phyloP scores from a whole-genome alignment of 2,329 filamentous ascomycete genomes.

The Neopestalotiopsis clavispora region DNA sequence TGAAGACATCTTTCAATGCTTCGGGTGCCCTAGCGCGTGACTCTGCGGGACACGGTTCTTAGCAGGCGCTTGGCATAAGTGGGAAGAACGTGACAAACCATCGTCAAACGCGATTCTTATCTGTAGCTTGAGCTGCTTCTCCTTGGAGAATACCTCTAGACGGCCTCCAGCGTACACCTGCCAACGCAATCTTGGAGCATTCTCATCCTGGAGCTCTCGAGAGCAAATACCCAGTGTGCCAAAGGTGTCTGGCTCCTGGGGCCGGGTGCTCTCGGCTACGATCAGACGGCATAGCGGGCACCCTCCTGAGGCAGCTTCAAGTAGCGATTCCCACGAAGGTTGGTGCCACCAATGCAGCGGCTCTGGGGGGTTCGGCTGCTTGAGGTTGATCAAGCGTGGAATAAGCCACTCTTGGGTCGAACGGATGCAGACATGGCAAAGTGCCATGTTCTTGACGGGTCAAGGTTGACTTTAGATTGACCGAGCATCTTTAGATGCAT shows the following conservation, averaged over 20 bases:
- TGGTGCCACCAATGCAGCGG: slow-evolving; percentile 4
- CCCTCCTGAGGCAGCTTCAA: background rate
- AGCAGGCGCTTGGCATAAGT: background rate
- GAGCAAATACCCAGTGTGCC: background rate
- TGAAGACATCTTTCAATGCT: background rate
- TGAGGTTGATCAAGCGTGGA: background rate
- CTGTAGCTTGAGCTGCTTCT: background rate
- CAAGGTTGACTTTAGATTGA: background rate
- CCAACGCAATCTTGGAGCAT: background rate
- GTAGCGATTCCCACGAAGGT: background rate
- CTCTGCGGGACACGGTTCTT: background rate
- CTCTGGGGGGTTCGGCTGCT: background rate
- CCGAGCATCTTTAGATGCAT: background rate
- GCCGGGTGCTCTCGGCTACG: background rate
- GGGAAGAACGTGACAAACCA: background rate
- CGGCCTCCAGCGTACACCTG: background rate
- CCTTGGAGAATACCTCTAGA: background rate
- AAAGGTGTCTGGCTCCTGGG: background rate
- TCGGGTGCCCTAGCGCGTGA: background rate
- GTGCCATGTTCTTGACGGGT: background rate
- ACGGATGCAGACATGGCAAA: background rate
- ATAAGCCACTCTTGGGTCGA: background rate
- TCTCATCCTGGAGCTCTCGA: background rate
- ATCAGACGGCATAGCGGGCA: background rate
- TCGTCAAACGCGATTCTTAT: background rate